Conservation (phyloP, 352 stramenopile genomes). For the Globisporangium abappressorium region DNA sequence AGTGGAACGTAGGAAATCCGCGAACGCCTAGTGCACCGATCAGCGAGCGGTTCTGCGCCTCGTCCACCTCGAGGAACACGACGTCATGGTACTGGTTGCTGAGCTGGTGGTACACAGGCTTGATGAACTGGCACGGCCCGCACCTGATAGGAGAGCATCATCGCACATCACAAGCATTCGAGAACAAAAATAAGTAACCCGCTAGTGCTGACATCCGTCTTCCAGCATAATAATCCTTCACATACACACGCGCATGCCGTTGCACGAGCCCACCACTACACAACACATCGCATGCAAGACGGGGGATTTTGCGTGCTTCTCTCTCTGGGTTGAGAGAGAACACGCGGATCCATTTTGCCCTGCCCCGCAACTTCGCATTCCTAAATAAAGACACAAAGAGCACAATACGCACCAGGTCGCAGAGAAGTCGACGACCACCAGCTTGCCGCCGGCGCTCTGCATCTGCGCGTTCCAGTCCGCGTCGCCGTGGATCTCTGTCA, state of each 20-base stretch:
- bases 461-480: conserved; percentile 82
- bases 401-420: conserved; percentile 62
- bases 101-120: conserved; percentile 79
- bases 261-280: neutral
- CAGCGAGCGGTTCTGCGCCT: conserved; percentile 83
- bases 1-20: conserved; percentile 90
- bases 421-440: conserved; percentile 89
- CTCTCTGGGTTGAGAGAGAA: neutral
- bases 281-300: neutral
- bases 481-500: conserved; percentile 68
- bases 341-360: neutral
- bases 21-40: conserved; percentile 74
- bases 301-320: neutral
- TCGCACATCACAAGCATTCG: neutral
- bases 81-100: conserved; percentile 82
- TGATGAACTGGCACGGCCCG: conserved; percentile 85
- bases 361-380: conserved; percentile 2
- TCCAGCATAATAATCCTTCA: neutral
- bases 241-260: neutral
- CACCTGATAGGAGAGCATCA: conserved; percentile 31
- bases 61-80: conserved; percentile 85
- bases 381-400: neutral
- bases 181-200: neutral
- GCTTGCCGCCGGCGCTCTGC: conserved; percentile 68
- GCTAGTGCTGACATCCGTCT: neutral